phyloP scores from a whole-genome alignment of 768 basidiomycete species.

The Stropharia rugosoannulata region DNA sequence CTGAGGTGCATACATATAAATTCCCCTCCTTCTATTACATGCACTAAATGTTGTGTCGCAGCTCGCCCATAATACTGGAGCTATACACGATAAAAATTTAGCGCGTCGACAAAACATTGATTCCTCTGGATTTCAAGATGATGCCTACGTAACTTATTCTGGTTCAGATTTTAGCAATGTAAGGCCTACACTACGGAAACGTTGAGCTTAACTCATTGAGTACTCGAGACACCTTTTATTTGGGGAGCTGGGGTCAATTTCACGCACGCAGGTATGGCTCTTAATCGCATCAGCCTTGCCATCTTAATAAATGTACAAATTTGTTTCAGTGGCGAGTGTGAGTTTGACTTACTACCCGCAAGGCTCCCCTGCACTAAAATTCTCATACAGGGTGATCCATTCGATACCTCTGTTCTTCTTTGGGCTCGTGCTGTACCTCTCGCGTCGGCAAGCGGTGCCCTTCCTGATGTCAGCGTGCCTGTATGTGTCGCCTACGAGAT shows the following conservation, averaged over 20 bases:
- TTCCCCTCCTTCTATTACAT: not conserved
- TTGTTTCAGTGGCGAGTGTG: slow-evolving; percentile 44
- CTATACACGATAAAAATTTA: slow-evolving; percentile 36
- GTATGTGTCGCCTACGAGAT: no score
- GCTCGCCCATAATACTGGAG: slow-evolving; percentile 37
- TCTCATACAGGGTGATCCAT: no score
- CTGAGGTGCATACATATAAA: slow-evolving; percentile 22
- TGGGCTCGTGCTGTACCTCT: no score
- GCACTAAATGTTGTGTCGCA: slow-evolving; percentile 13
- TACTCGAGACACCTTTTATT: not conserved
- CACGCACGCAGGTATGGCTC: slow-evolving; percentile 34
- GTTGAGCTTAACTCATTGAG: no score
- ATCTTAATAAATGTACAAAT: not conserved
- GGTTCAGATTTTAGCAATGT: slow-evolving; percentile 50
- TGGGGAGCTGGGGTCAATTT: slow-evolving; percentile 18
- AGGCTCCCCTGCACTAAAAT: slow-evolving; percentile 25
- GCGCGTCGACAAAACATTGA: slow-evolving; percentile 34
- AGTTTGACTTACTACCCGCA: slow-evolving; percentile 10
- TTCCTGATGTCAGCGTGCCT: no score
- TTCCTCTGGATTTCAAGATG: slow-evolving; percentile 40
- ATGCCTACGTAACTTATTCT: slow-evolving; percentile 50
- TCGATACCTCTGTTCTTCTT: no score
- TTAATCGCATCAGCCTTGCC: not conserved
- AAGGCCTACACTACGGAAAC: not conserved
- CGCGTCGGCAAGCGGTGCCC: no score